Percentiles rank a stretch among this genome's conserved stretches.
Conservation (phyloP, 2,329 filamentous ascomycete genomes). For the Fusarium protoensiforme region DNA sequence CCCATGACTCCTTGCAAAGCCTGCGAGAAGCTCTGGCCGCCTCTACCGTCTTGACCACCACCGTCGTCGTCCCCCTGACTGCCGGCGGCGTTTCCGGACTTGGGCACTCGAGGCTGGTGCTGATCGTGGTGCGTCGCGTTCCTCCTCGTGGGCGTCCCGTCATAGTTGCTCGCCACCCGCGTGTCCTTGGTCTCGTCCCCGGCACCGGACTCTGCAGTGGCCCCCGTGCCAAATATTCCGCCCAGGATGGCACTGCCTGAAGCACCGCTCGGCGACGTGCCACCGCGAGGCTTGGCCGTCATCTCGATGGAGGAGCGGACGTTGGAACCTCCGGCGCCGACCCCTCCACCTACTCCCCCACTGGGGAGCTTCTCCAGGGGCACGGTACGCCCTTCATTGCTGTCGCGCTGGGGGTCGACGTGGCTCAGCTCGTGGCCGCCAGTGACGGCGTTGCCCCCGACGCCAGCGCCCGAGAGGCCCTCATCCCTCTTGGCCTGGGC, state of each 20-base stretch:
- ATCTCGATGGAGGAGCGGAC: constrained; percentile 44
- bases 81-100: neutral
- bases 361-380: constrained; percentile 46
- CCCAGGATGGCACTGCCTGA: constrained; percentile 24
- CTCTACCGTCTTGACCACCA: neutral
- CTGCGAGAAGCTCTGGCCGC: neutral
- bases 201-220: constrained; percentile 11
- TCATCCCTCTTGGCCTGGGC: constrained; percentile 46
- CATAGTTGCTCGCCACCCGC: constrained; percentile 29
- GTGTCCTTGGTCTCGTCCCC: constrained; percentile 31
- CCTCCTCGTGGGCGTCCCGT: constrained; percentile 22
- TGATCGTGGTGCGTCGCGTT: constrained; percentile 15
- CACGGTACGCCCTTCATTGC: constrained; percentile 37
- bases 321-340: constrained; percentile 44
- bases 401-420: constrained; percentile 21
- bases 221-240: constrained; percentile 41
- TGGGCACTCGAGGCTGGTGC: constrained; percentile 19
- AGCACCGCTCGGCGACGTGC: constrained; percentile 10
- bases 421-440: constrained; percentile 46
- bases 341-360: constrained; percentile 48
- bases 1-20: constrained; percentile 13
- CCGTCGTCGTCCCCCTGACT: neutral
- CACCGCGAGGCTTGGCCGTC: constrained; percentile 21
- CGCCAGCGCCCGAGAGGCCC: constrained; percentile 46
- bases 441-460: constrained; percentile 45